A percentile compares a stretch with the other conserved stretches of the same genome.
Evolutionary conservation across 1,139 yeast species (phyloP).

Genomic region (Scheffersomyces stambukii): DNA sequence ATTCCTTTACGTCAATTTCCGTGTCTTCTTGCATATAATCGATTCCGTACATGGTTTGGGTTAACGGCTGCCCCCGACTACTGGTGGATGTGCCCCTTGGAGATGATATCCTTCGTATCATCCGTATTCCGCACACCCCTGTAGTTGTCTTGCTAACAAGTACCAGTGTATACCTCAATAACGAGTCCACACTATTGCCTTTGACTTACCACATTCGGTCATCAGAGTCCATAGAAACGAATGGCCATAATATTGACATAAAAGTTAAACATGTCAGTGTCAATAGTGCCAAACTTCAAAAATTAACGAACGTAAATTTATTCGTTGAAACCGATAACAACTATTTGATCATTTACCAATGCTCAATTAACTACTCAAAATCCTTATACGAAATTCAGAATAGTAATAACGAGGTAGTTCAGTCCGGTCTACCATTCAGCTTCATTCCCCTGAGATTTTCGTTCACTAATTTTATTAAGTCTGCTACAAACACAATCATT

Average conservation of each 20-base stretch:
- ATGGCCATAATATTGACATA: slow-evolving; percentile 27
- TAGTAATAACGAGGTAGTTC: slow-evolving; percentile 24
- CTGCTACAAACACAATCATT: slow-evolving; percentile 33
- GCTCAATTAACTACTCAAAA: slow-evolving; percentile 25
- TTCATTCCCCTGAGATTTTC: slow-evolving; percentile 24
- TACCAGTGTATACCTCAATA: slow-evolving; percentile 22
- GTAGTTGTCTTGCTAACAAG: slow-evolving; percentile 30
- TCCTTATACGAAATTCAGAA: slow-evolving; percentile 31
- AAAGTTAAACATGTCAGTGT: slow-evolving; percentile 27
- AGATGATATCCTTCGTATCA: slow-evolving; percentile 21
- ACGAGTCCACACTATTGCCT: slow-evolving; percentile 33
- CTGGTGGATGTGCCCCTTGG: slow-evolving; percentile 24
- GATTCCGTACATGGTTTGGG: slow-evolving; percentile 41
- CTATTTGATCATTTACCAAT: slow-evolving; percentile 33
- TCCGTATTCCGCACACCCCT: slow-evolving; percentile 32
- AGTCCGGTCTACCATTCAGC: slow-evolving; percentile 32
- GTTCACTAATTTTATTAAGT: slow-evolving; percentile 25
- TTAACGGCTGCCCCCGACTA: slow-evolving; percentile 31
- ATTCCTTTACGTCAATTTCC: no score
- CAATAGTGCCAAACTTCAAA: slow-evolving; percentile 24
- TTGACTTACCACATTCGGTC: slow-evolving; percentile 28
- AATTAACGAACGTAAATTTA: slow-evolving; percentile 23
- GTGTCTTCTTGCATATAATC: no score
- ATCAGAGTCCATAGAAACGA: slow-evolving; percentile 26
- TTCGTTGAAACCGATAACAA: slow-evolving; percentile 31